Percentiles rank a stretch among this genome's conserved stretches.
Conservation (phyloP, 2,329 filamentous ascomycete genomes). For the Verticillium alfalfae region DNA sequence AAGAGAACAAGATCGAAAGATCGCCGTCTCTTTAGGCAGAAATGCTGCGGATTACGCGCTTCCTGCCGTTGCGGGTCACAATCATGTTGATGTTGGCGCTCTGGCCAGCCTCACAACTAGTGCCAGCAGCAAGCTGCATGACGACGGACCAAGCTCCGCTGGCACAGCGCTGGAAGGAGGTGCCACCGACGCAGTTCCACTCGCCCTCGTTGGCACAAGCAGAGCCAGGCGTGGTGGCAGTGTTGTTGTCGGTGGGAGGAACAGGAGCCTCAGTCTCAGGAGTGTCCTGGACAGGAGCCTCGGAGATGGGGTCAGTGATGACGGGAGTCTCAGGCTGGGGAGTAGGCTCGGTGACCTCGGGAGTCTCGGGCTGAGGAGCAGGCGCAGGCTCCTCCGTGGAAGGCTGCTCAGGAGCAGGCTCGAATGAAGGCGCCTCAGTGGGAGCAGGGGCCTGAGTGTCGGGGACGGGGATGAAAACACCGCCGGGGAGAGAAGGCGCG, state of each 20-base stretch:
- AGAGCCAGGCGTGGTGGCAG: constrained; percentile 23
- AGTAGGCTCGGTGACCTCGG: constrained; percentile 1
- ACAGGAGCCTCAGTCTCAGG: constrained; percentile 9
- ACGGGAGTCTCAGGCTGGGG: constrained; percentile 1
- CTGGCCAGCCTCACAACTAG: constrained; percentile 36
- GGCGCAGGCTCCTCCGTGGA: too few species aligned
- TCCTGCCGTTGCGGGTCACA: constrained; percentile 15
- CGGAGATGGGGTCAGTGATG: not conserved
- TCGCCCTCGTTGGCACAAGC: constrained; percentile 41
- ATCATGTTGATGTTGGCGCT: constrained; percentile 30
- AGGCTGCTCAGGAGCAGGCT: constrained; percentile 2
- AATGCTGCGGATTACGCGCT: constrained; percentile 19
- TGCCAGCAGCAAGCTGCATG: constrained; percentile 37
- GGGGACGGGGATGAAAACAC: constrained; percentile 32
- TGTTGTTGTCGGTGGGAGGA: constrained; percentile 4
- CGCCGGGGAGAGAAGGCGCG: constrained; percentile 22
- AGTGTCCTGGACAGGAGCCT: constrained; percentile 10
- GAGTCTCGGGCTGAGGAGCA: constrained; percentile 7
- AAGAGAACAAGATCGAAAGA: not conserved
- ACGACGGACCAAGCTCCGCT: constrained; percentile 42
- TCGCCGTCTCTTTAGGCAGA: constrained; percentile 3
- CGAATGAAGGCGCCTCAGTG: not conserved
- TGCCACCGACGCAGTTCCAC: constrained; percentile 49
- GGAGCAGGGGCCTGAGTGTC: constrained; percentile 12
- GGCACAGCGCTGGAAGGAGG: constrained; percentile 49